Base-by-base conservation (phyloP, 805 yeast genomes). In the Kodamaea hsintzibuensis region DNA sequence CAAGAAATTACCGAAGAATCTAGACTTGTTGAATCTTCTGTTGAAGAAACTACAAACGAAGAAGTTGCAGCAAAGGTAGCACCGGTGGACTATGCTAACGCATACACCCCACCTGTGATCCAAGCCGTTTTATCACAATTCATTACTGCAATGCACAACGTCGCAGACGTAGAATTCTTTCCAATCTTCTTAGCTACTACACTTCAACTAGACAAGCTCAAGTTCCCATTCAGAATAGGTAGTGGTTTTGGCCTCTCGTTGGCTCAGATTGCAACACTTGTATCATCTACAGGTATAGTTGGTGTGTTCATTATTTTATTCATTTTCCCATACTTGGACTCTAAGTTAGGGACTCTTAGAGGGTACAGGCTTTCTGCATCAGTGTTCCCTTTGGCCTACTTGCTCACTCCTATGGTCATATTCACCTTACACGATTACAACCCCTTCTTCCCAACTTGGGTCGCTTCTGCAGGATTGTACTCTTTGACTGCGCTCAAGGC, bases 191-290 rank as follows among this genome's bases (percentile, higher is more conserved):
- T 73, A 17, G 77, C 77, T 0, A 61, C 72, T 1, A 57, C 65
- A 18, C 61, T 70, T 52, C 62, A 60, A 45, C 58, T 52, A 1
- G 67, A 66, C 8, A 55, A 59, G 18, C 58, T 72, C 38, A 49
- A 60, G 33, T 73, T 72, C 55, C 77, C 78, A 1, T 69, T 70
- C 56, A 54, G 49, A 14, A 69, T 73, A 27, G 65, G 56, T 7
- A 77, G 78, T n/a, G 77, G 78, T 0, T 69, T 72, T 53, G 77
- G 76, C 7, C 59, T 62, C 47, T 67, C 66, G 47, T 56, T 67
- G 37, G 62, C 66, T 22, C 62, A 60, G 47, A 73, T 73, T 52
- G 77, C 77, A 19, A 69, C 66, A 5, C 62, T 73, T 18, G 62
- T 73, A 35, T 70, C 75, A 1, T 60, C 69, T 9, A 71, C 77